Base-by-base conservation (phyloP, 2,329 filamentous ascomycete species). In the Parastagonospora avenae region DNA sequence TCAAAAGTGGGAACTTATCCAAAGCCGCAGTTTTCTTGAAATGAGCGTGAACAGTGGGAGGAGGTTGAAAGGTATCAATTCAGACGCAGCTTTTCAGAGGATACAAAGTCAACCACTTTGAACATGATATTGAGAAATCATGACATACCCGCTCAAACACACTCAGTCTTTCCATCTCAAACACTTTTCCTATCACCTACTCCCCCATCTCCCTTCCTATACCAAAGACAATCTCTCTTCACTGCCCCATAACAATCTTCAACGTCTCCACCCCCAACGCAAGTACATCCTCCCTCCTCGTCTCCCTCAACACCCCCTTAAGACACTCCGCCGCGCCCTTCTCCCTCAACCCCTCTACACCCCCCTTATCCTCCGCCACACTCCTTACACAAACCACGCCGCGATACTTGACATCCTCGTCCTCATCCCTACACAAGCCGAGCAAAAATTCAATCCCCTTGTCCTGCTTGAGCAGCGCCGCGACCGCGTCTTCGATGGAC, bases 381-480 rank as follows among this genome's bases (percentile, higher is more conserved):
- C 95, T 95, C 55, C 85, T 80, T 12, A 94, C 71, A 50, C 87
- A 85, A 24, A 93, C 91, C 1, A 89, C 83, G 0, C 91, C 94
- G 7, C 94, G 79, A 68, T 86, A 82, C 50, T 85, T 78, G 50
- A 92, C 67, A 63, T 89, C 87, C 46, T 81, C 82, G 5, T 89
- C 84, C 27, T 81, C 80, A 57, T 96, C 91, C 12, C 79, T 78
- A 65, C 91, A 96, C 67, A 97, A 75, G 0, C 81, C 85, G n/a
- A 99, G 74, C n/a, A 97, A 64, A n/a, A 91, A 84, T 54, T 86
- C 81, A 4, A 94, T 80, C 1, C 91, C 91, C 11, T 88, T 82
- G 4, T 90, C 85, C 31, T 70, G 62, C 52, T 85, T 82, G 32
- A 96, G 64, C 2, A 97, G 81, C 4, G 83, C 87, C 2, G 83